Percentiles rank a stretch among this genome's conserved stretches.
Evolutionary conservation across 306 rosid genomes (phyloP).

Genomic region (Gynostemma pentaphyllum): DNA sequence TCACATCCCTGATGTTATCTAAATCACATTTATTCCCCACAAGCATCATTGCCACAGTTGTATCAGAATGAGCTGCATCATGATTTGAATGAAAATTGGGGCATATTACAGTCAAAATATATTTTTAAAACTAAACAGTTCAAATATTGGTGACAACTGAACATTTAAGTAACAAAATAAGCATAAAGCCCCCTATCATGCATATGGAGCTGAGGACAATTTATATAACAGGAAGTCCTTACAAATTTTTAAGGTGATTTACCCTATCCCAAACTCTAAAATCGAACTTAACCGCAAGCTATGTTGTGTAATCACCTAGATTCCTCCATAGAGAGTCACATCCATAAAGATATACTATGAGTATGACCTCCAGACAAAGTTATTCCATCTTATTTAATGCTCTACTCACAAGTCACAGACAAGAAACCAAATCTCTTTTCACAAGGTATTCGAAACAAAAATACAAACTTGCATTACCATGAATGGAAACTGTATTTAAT

Average conservation of each 20-base stretch:
- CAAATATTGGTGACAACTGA: background rate
- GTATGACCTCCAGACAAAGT: too few species aligned
- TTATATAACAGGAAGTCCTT: background rate
- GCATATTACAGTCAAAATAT: too few species aligned
- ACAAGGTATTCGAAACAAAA: background rate
- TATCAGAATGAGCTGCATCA: conserved; percentile 82
- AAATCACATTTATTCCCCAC: conserved; percentile 88
- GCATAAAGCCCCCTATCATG: background rate
- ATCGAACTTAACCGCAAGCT: background rate
- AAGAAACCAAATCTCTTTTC: background rate
- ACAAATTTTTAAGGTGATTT: background rate
- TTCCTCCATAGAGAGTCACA: background rate
- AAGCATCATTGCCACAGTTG: conserved; percentile 81
- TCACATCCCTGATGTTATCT: conserved; percentile 69
- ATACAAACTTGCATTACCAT: background rate
- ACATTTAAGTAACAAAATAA: background rate
- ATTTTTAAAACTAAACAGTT: too few species aligned
- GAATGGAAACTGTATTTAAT: background rate
- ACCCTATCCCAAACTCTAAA: background rate
- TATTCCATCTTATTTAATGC: too few species aligned
- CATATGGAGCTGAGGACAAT: background rate
- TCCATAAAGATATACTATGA: background rate
- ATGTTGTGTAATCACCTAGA: background rate
- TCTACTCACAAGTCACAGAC: too few species aligned
- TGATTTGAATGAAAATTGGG: conserved; percentile 7